phyloP scores from a whole-genome alignment of 2,329 filamentous ascomycete genomes.

The Aureobasidium subglaciale region DNA sequence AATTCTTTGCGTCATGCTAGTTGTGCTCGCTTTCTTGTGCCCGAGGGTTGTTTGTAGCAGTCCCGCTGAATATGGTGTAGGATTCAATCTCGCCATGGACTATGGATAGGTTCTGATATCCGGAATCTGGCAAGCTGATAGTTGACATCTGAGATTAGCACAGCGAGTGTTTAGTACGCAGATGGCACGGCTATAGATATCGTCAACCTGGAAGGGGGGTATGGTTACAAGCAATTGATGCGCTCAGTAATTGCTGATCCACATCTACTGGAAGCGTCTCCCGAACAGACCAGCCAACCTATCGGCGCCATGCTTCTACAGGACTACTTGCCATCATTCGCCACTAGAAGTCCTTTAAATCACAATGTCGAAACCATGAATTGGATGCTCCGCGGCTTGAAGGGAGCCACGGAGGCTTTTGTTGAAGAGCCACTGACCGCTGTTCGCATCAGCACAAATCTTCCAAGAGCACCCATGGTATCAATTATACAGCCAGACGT shows the following conservation, averaged over 20 bases:
- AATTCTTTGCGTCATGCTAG: background rate
- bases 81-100: background rate
- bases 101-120: background rate
- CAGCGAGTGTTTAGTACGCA: background rate
- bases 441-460: background rate
- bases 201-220: background rate
- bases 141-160: background rate
- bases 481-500: no score
- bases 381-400: background rate
- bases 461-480: no score
- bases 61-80: background rate
- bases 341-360: background rate
- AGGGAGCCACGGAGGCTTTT: background rate
- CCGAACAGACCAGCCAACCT: background rate
- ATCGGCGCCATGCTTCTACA: background rate
- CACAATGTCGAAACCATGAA: background rate
- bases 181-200: background rate
- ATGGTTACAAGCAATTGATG: background rate
- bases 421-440: background rate
- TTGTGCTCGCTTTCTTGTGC: background rate
- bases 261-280: background rate
- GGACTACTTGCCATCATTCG: background rate
- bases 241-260: background rate
- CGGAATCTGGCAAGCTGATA: no score
- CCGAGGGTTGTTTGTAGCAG: background rate